These are phyloP conservation scores for Mucor circinelloides DNA, from an alignment of 371 early-diverging fungal species.

Conservation along the genomic window DNA sequence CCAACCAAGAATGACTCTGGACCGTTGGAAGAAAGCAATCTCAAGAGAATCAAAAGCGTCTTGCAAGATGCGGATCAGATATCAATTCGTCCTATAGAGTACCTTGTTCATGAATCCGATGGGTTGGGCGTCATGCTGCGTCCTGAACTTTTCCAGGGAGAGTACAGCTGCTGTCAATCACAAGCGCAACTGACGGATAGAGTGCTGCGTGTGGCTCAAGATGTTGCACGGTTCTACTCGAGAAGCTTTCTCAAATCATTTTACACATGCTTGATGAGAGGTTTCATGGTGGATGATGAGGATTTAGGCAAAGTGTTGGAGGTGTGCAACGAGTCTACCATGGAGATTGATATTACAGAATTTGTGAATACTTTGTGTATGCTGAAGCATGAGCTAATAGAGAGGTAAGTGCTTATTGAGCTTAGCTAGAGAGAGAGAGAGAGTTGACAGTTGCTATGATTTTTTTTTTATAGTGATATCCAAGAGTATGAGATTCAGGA, in stretches of 20 bases:
- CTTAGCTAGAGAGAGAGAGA: too few species aligned
- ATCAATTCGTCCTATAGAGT: slow-evolving; percentile 25
- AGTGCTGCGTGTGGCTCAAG: slow-evolving; percentile 38
- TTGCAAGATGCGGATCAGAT: slow-evolving; percentile 14
- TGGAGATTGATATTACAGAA: slow-evolving; percentile 75
- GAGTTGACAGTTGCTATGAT: too few species aligned
- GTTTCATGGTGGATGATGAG: slow-evolving; percentile 49
- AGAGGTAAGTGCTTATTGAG: slow-evolving; percentile 39
- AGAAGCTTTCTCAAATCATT: slow-evolving; percentile 67
- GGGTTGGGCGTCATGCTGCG: slow-evolving; percentile 38
- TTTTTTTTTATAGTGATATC: slow-evolving; percentile 38
- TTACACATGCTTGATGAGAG: slow-evolving; percentile 65
- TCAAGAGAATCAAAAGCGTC: slow-evolving; percentile 1
- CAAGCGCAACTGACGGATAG: slow-evolving; percentile 34
- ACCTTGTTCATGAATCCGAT: slow-evolving; percentile 43
- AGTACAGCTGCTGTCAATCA: slow-evolving; percentile 23
- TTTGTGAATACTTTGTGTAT: slow-evolving; percentile 67
- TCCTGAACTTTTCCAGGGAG: slow-evolving; percentile 39
- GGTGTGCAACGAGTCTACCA: slow-evolving; percentile 59
- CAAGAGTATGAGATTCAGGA: slow-evolving; percentile 41
- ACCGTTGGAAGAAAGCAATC: slow-evolving; percentile 14
- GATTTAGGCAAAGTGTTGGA: slow-evolving; percentile 63
- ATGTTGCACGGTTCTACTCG: slow-evolving; percentile 47
- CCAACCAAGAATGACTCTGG: slow-evolving; percentile 29
- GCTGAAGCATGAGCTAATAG: slow-evolving; percentile 36